phyloP scores from a whole-genome alignment of 352 stramenopile species.

The Pythium brachiatum region DNA sequence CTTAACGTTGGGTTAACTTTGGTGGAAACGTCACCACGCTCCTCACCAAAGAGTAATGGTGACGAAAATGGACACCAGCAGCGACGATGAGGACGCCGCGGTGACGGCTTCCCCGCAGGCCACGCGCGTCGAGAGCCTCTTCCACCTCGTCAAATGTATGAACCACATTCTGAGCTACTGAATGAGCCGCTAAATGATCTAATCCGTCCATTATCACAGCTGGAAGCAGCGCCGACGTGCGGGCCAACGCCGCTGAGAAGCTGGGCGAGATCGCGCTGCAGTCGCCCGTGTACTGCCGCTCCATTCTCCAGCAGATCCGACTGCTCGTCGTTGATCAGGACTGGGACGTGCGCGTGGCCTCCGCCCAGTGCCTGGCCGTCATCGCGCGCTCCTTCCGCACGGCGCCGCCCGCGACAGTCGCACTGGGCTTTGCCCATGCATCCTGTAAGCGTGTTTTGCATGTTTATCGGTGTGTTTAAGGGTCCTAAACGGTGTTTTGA shows the following conservation, averaged over 20 bases:
- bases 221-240: slow-evolving; percentile 64
- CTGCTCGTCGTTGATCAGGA: slow-evolving; percentile 43
- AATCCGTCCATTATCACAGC: slow-evolving; percentile 30
- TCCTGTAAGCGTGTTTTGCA: slow-evolving; percentile 34
- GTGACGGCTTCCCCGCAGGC: slow-evolving; percentile 30
- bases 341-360: slow-evolving; percentile 76
- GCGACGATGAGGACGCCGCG: not conserved
- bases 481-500: not conserved
- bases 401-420: slow-evolving; percentile 26
- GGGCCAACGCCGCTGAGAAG: slow-evolving; percentile 66
- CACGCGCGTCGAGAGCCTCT: slow-evolving; percentile 77
- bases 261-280: slow-evolving; percentile 58
- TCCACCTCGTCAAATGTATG: slow-evolving; percentile 66
- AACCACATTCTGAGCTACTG: not conserved
- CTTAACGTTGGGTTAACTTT: slow-evolving; percentile 11
- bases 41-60: slow-evolving; percentile 4
- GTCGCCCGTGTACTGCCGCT: slow-evolving; percentile 43
- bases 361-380: slow-evolving; percentile 57
- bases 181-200: not conserved
- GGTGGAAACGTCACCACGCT: not conserved
- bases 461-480: not conserved
- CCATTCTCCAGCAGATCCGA: slow-evolving; percentile 55
- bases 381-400: slow-evolving; percentile 42
- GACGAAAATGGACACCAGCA: not conserved
- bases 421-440: slow-evolving; percentile 37